Base-by-base conservation (phyloP, 2,329 filamentous ascomycete species). In the Epichloe uncinata region DNA sequence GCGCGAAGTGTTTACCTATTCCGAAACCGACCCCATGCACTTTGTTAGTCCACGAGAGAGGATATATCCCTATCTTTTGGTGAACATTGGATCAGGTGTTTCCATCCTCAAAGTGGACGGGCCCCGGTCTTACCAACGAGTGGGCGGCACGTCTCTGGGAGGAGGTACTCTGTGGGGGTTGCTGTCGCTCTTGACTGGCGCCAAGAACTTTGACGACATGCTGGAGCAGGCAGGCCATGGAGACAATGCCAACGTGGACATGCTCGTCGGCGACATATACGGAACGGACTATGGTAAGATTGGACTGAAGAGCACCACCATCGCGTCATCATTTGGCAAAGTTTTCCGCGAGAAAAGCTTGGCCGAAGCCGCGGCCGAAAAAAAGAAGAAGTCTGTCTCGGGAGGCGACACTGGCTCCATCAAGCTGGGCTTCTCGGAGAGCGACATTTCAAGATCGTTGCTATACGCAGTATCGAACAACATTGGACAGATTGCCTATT, bases 111-210 rank as follows among this genome's bases (percentile, higher is more conserved):
- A 97, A 65, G 93, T 98, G 7, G 94, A 87, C 0, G 91, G 90
- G 0, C 90, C 89, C 0, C 79, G 85, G 49, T 78, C 88, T 56
- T 96, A 85, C 65, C 77, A 94, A 66, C 87, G 93, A 59, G 91
- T 98, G 11, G 93, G 93, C 48, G 93, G 93, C 53, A 96, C 93
- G 3, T 95, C 90, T 4, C 78, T 98, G 0, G 93, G 93, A 35
- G 93, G 93, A 42, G 93, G 93, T n/a, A 98, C 93, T 1, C 83
- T 98, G 48, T 98, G 93, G 93, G 93, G 93, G 1, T 73, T 98
- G 22, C 75, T 98, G 37, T 93, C 87, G 12, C 77, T 98, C 47
- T 74, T 98, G 38, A 98, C 93, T 0, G 89, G 90, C n/a, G 88
- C 91, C 20, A 79, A 85, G 50, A 90, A 83, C n/a, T 98, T 98